Conservation (phyloP, 352 stramenopile genomes). For the Globisporangium cystogenes region DNA sequence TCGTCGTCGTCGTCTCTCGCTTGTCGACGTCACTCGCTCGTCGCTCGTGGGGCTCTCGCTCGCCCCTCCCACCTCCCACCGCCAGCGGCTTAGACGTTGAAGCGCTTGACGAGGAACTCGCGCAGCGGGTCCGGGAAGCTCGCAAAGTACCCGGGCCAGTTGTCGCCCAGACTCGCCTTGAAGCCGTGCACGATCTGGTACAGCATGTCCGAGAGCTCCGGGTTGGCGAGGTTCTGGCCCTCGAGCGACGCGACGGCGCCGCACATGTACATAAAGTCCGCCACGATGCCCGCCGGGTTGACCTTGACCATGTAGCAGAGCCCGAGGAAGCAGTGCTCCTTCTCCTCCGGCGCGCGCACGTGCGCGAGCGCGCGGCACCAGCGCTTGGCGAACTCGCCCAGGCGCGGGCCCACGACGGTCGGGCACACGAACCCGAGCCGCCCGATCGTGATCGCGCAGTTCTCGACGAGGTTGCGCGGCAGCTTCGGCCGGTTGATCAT, state of each 20-base stretch:
- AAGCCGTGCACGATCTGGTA: slow-evolving; percentile 88
- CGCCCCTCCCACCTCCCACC: neutral
- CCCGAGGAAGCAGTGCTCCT: slow-evolving; percentile 87
- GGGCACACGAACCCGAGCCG: slow-evolving; percentile 85
- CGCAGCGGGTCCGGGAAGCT: slow-evolving; percentile 79
- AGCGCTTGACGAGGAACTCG: slow-evolving; percentile 74
- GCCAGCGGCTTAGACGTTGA: slow-evolving; percentile 55
- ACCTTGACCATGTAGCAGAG: slow-evolving; percentile 90
- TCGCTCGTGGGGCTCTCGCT: neutral
- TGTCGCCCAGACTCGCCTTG: slow-evolving; percentile 83
- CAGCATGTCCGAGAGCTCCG: slow-evolving; percentile 81
- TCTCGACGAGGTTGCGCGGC: slow-evolving; percentile 85
- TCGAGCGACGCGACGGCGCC: slow-evolving; percentile 85
- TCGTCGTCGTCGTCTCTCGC: neutral
- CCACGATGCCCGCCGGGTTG: slow-evolving; percentile 84
- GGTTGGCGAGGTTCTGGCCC: slow-evolving; percentile 67
- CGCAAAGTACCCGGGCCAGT: slow-evolving; percentile 82
- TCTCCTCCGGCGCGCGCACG: slow-evolving; percentile 79
- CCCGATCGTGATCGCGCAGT: slow-evolving; percentile 88
- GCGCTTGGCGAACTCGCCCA: slow-evolving; percentile 85
- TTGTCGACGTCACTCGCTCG: neutral
- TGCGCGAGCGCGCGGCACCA: slow-evolving; percentile 86
- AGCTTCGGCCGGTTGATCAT: slow-evolving; percentile 89
- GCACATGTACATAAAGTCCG: slow-evolving; percentile 90
- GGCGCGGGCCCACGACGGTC: slow-evolving; percentile 66